These are phyloP conservation scores for Bertia moriformis DNA, from an alignment of 2,329 filamentous ascomycete genomes.

Conservation along the genomic window DNA sequence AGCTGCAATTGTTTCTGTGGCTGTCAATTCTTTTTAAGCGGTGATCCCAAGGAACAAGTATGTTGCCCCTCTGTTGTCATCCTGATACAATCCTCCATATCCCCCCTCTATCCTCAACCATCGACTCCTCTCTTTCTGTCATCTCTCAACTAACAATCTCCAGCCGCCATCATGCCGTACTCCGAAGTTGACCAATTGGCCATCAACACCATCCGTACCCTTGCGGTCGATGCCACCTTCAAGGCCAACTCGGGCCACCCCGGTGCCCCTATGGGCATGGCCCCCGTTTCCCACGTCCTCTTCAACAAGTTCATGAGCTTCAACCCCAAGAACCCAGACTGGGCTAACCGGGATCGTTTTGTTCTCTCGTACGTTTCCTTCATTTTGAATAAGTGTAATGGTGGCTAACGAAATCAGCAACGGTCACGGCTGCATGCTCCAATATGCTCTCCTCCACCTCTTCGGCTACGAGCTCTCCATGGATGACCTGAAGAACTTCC, in stretches of 20 bases:
- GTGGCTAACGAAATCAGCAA: slow-evolving; percentile 42
- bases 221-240: slow-evolving; percentile 94
- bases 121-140: slow-evolving; percentile 5
- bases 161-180: slow-evolving; percentile 62
- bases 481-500: slow-evolving; percentile 91
- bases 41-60: slow-evolving; percentile 2
- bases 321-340: slow-evolving; percentile 97
- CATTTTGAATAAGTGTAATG: slow-evolving; percentile 2
- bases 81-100: slow-evolving; percentile 5
- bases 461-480: slow-evolving; percentile 79
- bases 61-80: slow-evolving; percentile 4
- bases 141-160: slow-evolving; percentile 2
- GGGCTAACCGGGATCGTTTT: slow-evolving; percentile 95
- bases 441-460: slow-evolving; percentile 94
- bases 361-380: slow-evolving; percentile 76
- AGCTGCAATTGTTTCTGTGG: slow-evolving; percentile 9
- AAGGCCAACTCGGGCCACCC: slow-evolving; percentile 96
- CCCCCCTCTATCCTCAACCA: slow-evolving; percentile 5
- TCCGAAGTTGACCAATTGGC: slow-evolving; percentile 74
- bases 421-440: slow-evolving; percentile 98
- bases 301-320: slow-evolving; percentile 99
- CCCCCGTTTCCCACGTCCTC: slow-evolving; percentile 86
- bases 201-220: slow-evolving; percentile 94
- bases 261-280: slow-evolving; percentile 93
- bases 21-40: slow-evolving; percentile 6